phyloP scores from a whole-genome alignment of 768 basidiomycete species.

The Podaxis pistillaris region DNA sequence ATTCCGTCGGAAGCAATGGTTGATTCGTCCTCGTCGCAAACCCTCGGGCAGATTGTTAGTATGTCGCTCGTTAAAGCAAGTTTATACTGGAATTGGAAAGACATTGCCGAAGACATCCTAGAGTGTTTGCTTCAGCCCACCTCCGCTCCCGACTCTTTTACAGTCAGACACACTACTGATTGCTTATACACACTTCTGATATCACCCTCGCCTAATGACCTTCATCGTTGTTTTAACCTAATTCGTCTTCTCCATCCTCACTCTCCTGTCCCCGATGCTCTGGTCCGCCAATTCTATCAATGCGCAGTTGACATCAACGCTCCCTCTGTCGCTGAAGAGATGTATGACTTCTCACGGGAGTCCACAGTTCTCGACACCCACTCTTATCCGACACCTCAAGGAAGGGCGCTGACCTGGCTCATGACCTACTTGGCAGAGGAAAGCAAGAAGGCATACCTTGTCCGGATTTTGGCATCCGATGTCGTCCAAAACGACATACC shows the following conservation, averaged over 20 bases:
- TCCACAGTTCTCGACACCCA: conserved; percentile 27
- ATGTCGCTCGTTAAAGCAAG: conserved; percentile 51
- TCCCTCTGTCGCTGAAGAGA: conserved; percentile 34
- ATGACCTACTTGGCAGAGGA: conserved; percentile 40
- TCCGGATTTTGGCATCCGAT: conserved; percentile 49
- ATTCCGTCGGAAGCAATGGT: conserved; percentile 48
- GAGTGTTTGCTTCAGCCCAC: conserved; percentile 23
- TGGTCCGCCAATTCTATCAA: conserved; percentile 48
- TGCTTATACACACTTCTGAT: conserved; percentile 40
- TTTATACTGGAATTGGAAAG: conserved; percentile 53
- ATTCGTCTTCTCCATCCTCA: conserved; percentile 32
- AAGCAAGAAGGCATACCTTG: conserved; percentile 41
- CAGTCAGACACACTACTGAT: conserved; percentile 39
- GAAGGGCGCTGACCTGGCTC: conserved; percentile 48
- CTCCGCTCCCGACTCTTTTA: conserved; percentile 18
- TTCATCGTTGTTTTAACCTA: conserved; percentile 39
- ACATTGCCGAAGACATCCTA: conserved; percentile 40
- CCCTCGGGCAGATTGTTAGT: conserved; percentile 47
- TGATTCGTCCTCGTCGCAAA: conserved; percentile 32
- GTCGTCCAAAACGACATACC: conserved; percentile 38
- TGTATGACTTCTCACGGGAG: conserved; percentile 49
- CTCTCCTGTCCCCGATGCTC: conserved; percentile 38
- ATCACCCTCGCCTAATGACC: conserved; percentile 31
- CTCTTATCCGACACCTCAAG: conserved; percentile 51
- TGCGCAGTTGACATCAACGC: conserved; percentile 29